Base-by-base conservation (phyloP, 148 eudicot genomes). In the Spergularia marina region DNA sequence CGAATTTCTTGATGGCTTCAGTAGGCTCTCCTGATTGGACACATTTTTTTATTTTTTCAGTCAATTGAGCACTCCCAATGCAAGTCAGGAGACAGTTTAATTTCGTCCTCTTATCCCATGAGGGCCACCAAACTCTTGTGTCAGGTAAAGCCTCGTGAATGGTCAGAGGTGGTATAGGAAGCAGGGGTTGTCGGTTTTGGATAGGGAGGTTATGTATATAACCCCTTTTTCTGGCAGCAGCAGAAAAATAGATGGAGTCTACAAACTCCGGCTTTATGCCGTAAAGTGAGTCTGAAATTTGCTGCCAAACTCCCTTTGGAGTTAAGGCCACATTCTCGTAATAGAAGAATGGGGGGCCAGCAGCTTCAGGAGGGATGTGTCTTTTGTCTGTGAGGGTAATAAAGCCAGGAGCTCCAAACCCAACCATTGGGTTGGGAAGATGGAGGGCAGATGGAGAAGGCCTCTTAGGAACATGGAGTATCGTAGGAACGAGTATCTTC, bases 201-300 rank as follows among this genome's bases (percentile, higher is more conserved):
- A 77, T 52, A 1, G 80, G 80, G 10, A 81, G 80, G 71, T 77
- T 81, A 36, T 77, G 84, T 9, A 81, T 77, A 12, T 77, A 81
- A 0, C 84, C 84, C 12, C 84, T 15, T 72, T 81, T 81, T 36
- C 80, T 67, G 5, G 80, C 80, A 39, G 84, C 80, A 0, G 84
- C 77, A 15, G 80, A 81, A 47, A 81, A 81, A 53, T 80, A 44
- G 1, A 75, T 14, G 14, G 83, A 80, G 49, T 80, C 83, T 47
- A 80, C 76, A 75, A 80, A 75, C 34, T 75, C 83, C 0, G 79
- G 83, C 20, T 75, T 44, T 5, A 75, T 71, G 3, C 71, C 76
- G 17, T 73, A 81, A 18, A 81, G 9, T 63, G 51, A 77, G 65
- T 63, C 52, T 7, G 80, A 73, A 7, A 77, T 77, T 1, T 52